These are phyloP conservation scores for Ustilago hordei DNA, from an alignment of 1,284 basidiomycete species.

Conservation along the genomic window DNA sequence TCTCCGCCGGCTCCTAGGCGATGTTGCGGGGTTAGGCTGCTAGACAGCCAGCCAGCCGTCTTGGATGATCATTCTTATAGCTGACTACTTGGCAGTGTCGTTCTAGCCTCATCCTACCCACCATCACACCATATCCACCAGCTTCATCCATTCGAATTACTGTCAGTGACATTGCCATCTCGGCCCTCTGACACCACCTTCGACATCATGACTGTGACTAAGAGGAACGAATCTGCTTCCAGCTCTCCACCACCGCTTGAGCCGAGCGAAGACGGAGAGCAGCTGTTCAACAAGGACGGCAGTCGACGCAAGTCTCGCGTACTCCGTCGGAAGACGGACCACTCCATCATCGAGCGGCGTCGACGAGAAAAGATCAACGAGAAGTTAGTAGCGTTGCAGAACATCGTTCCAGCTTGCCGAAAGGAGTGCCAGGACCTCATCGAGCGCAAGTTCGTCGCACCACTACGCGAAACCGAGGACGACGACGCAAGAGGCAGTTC, in stretches of 20 bases:
- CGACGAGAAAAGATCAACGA: slow-evolving; percentile 69
- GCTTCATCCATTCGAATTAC: background rate
- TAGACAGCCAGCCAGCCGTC: background rate
- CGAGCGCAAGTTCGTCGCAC: slow-evolving; percentile 37
- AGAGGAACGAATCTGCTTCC: slow-evolving; percentile 18
- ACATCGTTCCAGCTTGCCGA: slow-evolving; percentile 63
- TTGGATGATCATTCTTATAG: slow-evolving; percentile 8
- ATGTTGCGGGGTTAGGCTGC: slow-evolving; percentile 11
- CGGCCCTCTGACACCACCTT: background rate
- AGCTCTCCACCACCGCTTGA: background rate
- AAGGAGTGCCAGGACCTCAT: slow-evolving; percentile 62
- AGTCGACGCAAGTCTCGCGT: slow-evolving; percentile 56
- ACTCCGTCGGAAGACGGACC: slow-evolving; percentile 65
- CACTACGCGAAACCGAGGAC: slow-evolving; percentile 5
- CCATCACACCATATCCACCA: background rate
- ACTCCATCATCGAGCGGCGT: slow-evolving; percentile 67
- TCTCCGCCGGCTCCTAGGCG: slow-evolving; percentile 15
- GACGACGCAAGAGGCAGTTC: slow-evolving; percentile 12
- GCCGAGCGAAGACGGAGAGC: slow-evolving; percentile 13
- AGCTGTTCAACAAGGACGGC: slow-evolving; percentile 46
- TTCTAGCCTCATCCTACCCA: background rate
- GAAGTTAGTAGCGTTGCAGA: slow-evolving; percentile 62
- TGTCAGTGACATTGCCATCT: background rate
- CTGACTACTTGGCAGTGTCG: slow-evolving; percentile 6
- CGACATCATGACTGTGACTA: slow-evolving; percentile 13